Base-by-base conservation (phyloP, 805 yeast species). In the Kodamaea neixiangensis region DNA sequence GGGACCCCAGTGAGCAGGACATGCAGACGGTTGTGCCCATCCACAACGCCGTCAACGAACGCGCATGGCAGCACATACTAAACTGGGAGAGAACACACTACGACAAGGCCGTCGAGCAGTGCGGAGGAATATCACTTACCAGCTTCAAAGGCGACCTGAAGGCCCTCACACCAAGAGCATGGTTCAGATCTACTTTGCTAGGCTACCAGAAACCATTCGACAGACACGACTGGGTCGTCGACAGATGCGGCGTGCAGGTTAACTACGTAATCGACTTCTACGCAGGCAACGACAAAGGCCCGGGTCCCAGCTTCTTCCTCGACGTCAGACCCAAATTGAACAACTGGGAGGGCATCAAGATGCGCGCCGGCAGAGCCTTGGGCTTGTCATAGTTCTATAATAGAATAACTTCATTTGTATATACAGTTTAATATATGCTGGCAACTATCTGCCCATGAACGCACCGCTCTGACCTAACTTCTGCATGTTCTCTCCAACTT, bases 241-340 rank as follows among this genome's bases (percentile, higher is more conserved):
- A 87, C 60, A 74, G 97, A 48, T 89, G 97, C 67, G 98, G 98
- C 2, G 78, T 72, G 18, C 78, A 80, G 46, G 79, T 93, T 17
- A 97, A 90, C 45, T 93, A 93, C 61, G 97, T 93, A 41, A 93
- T 93, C 61, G 99, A 93, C 67, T 93, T 91, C 65, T 93, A 93
- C 68, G 66, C 81, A 10, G 66, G 64, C 1, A 60, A 60, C 10
- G 31, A 21, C 15, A 21, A 45, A 9, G 63, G 62, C 5, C 54
- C 49, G 15, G 79, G 77, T 48, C 76, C 83, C 7, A 77, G 85
- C 53, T 88, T 94, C 52, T 87, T 78, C 60, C 67, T 93, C 47
- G 99, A 93, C 63, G 98, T 90, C 4, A 80, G 99, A 60, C 99
- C 99, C 3, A 94, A 93, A 64, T 68, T 93, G 48, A 87, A 92